These are phyloP conservation scores for Cenchrus americanus DNA, from an alignment of 176 grass and related monocot species.

Conservation along the genomic window DNA sequence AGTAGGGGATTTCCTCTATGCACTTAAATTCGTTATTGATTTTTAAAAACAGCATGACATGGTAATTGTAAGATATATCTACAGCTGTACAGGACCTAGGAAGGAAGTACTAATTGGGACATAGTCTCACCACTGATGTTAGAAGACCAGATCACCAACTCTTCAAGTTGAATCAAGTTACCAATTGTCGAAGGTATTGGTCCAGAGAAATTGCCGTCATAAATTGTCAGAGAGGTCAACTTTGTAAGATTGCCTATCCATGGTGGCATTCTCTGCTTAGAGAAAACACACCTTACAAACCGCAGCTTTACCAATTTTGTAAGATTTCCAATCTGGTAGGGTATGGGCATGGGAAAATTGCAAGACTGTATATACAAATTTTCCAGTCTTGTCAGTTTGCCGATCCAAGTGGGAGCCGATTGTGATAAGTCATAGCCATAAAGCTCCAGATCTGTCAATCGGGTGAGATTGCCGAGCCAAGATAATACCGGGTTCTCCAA, in stretches of 20 bases:
- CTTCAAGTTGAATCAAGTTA: neutral
- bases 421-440: neutral
- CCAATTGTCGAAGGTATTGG: constrained; percentile 11
- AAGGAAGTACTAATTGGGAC: no score
- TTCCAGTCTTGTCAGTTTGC: neutral
- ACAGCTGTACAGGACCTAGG: neutral
- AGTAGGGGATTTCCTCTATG: neutral
- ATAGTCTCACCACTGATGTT: constrained; percentile 26
- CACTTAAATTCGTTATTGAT: neutral
- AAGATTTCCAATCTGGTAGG: constrained; percentile 5
- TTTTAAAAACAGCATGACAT: neutral
- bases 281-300: neutral
- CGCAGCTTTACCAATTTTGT: neutral
- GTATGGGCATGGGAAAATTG: neutral
- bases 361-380: neutral
- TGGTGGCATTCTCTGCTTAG: neutral
- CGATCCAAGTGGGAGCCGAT: neutral
- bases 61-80: neutral
- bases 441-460: accelerated
- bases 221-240: neutral
- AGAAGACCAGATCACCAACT: neutral
- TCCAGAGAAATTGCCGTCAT: neutral
- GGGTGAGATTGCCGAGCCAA: neutral
- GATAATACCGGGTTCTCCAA: neutral
- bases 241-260: constrained; percentile 19